Evolutionary conservation across 768 basidiomycete species (phyloP).

Genomic region (Amanita rubescens): DNA sequence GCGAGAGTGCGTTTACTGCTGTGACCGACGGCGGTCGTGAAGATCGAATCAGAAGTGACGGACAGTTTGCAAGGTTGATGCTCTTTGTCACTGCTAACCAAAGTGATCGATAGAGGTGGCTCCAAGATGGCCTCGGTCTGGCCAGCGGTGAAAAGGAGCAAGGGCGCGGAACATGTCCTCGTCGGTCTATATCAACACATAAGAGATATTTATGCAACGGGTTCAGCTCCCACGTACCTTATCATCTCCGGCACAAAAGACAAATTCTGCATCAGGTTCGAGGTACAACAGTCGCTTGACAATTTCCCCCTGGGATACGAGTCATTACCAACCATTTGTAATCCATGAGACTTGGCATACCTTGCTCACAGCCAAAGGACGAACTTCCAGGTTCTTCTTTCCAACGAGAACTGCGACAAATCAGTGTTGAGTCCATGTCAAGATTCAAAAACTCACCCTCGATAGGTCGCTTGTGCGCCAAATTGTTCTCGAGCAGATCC

Average conservation of each 20-base stretch:
- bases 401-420: slow-evolving; percentile 69
- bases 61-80: slow-evolving; percentile 48
- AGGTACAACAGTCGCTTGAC: slow-evolving; percentile 90
- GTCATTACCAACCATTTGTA: not conserved
- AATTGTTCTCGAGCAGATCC: slow-evolving; percentile 89
- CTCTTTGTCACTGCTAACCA: slow-evolving; percentile 36
- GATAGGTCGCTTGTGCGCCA: slow-evolving; percentile 89
- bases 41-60: slow-evolving; percentile 64
- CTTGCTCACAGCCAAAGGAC: slow-evolving; percentile 93
- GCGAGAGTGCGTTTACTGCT: slow-evolving; percentile 86
- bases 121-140: slow-evolving; percentile 41
- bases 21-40: slow-evolving; percentile 92
- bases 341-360: not conserved
- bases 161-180: slow-evolving; percentile 99
- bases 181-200: slow-evolving; percentile 55
- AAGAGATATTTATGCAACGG: not conserved
- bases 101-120: slow-evolving; percentile 48
- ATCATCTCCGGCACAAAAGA: slow-evolving; percentile 98
- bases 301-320: slow-evolving; percentile 65
- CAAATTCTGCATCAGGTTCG: slow-evolving; percentile 90
- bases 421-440: slow-evolving; percentile 1
- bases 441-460: slow-evolving; percentile 49
- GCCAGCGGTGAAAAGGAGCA: slow-evolving; percentile 54
- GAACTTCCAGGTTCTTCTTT: slow-evolving; percentile 97
- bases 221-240: slow-evolving; percentile 45